Conservation (phyloP, 2,329 filamentous ascomycete species). For the Colletotrichum horii region DNA sequence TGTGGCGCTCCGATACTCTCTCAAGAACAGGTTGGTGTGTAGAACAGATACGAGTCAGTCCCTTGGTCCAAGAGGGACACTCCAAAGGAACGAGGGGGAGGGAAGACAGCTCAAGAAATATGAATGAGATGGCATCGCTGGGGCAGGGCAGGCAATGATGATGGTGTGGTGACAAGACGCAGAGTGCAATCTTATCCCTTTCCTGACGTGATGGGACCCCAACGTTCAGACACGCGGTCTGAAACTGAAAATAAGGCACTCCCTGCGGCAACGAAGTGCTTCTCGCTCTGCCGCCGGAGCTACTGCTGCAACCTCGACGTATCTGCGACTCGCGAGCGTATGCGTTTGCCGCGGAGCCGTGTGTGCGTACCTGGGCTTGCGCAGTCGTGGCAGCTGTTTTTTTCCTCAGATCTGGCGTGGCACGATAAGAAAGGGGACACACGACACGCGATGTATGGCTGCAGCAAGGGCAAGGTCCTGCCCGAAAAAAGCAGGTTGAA, state of each 20-base stretch:
- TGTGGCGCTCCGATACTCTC: not conserved
- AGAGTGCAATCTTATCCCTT: constrained; percentile 4
- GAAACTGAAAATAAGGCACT: not conserved
- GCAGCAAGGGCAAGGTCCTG: not conserved
- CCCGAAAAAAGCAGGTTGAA: not conserved
- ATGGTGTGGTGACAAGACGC: not conserved
- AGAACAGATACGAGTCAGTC: not conserved
- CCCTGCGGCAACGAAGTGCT: not conserved
- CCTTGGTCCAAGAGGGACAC: not conserved
- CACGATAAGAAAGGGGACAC: not conserved
- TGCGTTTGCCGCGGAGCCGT: not conserved
- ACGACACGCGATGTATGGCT: not conserved
- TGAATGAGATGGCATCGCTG: not conserved
- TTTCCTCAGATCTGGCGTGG: not conserved
- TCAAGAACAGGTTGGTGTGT: not conserved
- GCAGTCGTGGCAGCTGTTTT: not conserved
- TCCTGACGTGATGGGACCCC: constrained; percentile 1
- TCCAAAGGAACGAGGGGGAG: not conserved
- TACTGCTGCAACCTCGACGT: not conserved
- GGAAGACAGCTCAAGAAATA: not conserved
- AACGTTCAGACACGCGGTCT: not conserved
- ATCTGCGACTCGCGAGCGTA: not conserved
- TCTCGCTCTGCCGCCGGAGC: not conserved
- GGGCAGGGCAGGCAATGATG: not conserved
- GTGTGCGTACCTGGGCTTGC: not conserved